These are phyloP conservation scores for Cryphonectria nitschkei DNA, from an alignment of 2,329 filamentous ascomycete genomes.

Conservation along the genomic window DNA sequence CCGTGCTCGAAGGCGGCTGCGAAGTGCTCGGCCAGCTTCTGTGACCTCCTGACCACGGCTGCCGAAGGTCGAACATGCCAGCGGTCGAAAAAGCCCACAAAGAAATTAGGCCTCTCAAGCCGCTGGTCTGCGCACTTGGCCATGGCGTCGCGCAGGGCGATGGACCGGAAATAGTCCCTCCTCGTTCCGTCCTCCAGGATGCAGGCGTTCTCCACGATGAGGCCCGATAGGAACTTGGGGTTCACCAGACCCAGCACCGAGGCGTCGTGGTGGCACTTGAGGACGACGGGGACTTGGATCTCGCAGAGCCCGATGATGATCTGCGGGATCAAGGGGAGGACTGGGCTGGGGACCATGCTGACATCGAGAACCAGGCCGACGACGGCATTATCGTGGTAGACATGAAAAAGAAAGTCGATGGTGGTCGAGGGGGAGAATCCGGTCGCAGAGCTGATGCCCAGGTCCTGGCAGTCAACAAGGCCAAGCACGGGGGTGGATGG, in stretches of 20 bases:
- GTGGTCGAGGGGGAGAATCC: conserved; percentile 16
- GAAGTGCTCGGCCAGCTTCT: conserved; percentile 43
- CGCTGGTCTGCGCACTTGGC: conserved; percentile 37
- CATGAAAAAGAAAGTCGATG: conserved; percentile 25
- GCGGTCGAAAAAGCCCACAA: conserved; percentile 42
- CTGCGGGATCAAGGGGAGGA: conserved; percentile 12
- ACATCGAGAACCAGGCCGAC: conserved; percentile 29
- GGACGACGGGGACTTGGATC: conserved; percentile 30
- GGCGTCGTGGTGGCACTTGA: conserved; percentile 33
- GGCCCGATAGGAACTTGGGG: conserved; percentile 40
- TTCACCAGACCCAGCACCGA: conserved; percentile 33
- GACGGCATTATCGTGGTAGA: conserved; percentile 28
- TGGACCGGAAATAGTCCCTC: conserved; percentile 48
- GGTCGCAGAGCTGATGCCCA: conserved; percentile 18
- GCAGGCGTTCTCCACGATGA: conserved; percentile 47
- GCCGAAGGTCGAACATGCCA: conserved; percentile 40
- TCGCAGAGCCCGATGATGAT: conserved; percentile 27
- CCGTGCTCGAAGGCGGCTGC: conserved; percentile 41
- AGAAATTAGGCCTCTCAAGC: conserved; percentile 39
- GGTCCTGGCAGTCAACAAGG: conserved; percentile 29
- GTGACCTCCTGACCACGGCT: conserved; percentile 40
- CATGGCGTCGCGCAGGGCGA: conserved; percentile 40
- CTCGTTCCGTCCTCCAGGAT: conserved; percentile 45
- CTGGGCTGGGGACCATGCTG: conserved; percentile 15
- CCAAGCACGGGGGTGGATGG: conserved; percentile 26